Conservation (phyloP, 176 grass and related monocot species). For the Oryza glumipatula region DNA sequence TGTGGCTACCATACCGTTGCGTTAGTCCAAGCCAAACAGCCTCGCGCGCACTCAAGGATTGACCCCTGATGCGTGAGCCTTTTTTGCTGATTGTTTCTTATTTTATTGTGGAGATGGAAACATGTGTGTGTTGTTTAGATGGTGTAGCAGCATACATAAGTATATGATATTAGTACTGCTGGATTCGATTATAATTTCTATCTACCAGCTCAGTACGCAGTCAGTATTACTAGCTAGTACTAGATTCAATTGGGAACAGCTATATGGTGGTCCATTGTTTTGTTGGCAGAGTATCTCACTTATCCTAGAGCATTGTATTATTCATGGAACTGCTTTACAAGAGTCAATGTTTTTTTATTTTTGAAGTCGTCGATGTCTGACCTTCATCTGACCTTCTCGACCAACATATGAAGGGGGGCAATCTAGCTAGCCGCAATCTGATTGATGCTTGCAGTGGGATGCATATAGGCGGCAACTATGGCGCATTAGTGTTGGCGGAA, state of each 20-base stretch:
- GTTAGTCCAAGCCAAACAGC: not conserved
- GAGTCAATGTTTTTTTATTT: not conserved
- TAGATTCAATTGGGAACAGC: not conserved
- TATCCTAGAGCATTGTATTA: not conserved
- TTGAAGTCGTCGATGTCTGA: not conserved
- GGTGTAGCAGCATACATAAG: not conserved
- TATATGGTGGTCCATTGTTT: not conserved
- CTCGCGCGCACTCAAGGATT: constrained; percentile 1
- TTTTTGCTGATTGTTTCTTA: not conserved
- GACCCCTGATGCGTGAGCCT: not conserved
- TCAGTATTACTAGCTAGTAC: not conserved
- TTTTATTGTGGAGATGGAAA: not conserved
- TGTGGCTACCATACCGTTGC: not conserved
- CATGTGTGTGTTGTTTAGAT: not conserved
- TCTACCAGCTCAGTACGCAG: not conserved
- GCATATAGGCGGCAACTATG: too few species aligned
- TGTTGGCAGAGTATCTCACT: not conserved
- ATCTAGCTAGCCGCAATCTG: too few species aligned
- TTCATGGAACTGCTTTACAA: not conserved
- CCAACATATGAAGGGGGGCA: too few species aligned
- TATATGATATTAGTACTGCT: not conserved
- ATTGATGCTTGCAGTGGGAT: too few species aligned
- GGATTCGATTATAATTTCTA: not conserved
- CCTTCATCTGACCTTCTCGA: not conserved
- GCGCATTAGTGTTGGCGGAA: too few species aligned